phyloP scores from a whole-genome alignment of 2,329 filamentous ascomycete species.

The Phialocephala sp. region DNA sequence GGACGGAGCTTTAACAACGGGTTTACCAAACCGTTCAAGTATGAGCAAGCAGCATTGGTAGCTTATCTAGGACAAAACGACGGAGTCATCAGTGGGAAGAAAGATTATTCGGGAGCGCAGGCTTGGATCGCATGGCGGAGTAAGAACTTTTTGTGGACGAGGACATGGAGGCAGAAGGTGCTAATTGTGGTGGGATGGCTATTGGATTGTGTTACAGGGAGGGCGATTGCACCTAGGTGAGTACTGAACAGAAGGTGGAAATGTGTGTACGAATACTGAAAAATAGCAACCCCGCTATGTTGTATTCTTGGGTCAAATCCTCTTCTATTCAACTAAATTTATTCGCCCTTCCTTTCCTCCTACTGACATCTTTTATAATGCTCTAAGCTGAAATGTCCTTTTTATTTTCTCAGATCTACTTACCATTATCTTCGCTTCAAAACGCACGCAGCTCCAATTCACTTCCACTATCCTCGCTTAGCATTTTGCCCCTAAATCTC shows the following conservation, averaged over 20 bases:
- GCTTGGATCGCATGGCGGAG: constrained; percentile 37
- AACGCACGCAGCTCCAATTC: no score
- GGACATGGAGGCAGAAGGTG: constrained; percentile 33
- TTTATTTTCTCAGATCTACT: no score
- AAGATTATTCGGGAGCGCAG: constrained; percentile 28
- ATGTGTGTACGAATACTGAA: background rate
- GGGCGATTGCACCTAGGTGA: constrained; percentile 29
- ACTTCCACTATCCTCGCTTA: no score
- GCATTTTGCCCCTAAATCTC: no score
- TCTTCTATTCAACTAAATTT: no score
- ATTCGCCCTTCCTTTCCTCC: no score
- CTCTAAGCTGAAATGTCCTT: no score
- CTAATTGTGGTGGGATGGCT: constrained; percentile 33
- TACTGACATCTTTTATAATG: no score
- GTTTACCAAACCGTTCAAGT: constrained; percentile 25
- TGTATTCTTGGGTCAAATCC: no score
- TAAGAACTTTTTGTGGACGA: constrained; percentile 33
- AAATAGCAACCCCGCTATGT: no score
- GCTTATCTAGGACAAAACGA: constrained; percentile 33
- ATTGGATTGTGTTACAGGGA: constrained; percentile 30
- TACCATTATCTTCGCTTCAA: no score
- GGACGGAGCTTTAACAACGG: constrained; percentile 19
- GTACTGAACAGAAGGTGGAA: background rate
- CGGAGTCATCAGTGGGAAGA: constrained; percentile 30
- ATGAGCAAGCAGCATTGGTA: constrained; percentile 29